Conservation (phyloP, 2,329 filamentous ascomycete genomes). For the Fusarium albosuccineum region DNA sequence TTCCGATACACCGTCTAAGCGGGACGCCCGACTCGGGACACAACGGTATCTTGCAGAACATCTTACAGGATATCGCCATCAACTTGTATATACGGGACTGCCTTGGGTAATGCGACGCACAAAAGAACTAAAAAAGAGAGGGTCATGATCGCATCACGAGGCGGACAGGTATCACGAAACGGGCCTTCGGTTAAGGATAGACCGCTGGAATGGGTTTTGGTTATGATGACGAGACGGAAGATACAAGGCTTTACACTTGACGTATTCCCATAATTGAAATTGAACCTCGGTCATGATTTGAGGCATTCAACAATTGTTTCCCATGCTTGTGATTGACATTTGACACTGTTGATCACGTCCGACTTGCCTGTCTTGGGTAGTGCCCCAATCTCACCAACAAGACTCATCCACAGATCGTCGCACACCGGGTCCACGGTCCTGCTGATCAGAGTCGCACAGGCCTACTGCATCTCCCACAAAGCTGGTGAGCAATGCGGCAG, state of each 20-base stretch:
- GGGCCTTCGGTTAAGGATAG: slow-evolving; percentile 10
- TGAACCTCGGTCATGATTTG: slow-evolving; percentile 26
- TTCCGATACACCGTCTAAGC: slow-evolving; percentile 65
- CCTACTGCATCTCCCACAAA: neutral
- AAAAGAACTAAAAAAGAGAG: slow-evolving; percentile 10
- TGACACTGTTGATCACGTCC: neutral
- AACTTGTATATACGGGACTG: slow-evolving; percentile 39
- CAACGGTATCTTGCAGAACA: slow-evolving; percentile 36
- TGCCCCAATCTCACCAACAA: neutral
- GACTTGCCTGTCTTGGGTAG: neutral
- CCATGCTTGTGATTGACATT: neutral
- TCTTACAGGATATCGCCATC: slow-evolving; percentile 39
- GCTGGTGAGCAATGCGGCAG: neutral
- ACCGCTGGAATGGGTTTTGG: slow-evolving; percentile 11
- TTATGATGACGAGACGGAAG: slow-evolving; percentile 23
- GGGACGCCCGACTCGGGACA: neutral
- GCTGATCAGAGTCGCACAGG: neutral
- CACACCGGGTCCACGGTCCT: neutral
- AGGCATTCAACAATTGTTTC: slow-evolving; percentile 15
- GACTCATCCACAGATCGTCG: neutral
- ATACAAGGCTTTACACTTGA: slow-evolving; percentile 29
- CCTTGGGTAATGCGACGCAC: slow-evolving; percentile 20
- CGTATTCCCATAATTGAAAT: slow-evolving; percentile 27
- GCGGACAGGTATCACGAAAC: slow-evolving; percentile 16
- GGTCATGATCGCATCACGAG: slow-evolving; percentile 14